These are phyloP conservation scores for Amaranthus hypochondriacus DNA, from an alignment of 148 eudicot genomes.

Conservation along the genomic window DNA sequence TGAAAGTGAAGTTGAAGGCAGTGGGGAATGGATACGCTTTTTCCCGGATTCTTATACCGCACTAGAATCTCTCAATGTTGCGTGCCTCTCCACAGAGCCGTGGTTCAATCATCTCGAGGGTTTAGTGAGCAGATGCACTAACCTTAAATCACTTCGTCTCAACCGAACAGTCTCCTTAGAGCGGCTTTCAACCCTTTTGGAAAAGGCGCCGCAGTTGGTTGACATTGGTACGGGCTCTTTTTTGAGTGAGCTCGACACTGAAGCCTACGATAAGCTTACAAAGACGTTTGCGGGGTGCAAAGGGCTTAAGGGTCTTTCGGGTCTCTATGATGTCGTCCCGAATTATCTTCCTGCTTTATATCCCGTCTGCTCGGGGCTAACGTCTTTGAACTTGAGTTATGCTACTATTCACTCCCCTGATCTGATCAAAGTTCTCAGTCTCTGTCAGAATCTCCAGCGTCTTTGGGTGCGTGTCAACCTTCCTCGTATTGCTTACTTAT, in stretches of 20 bases:
- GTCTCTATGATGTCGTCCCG: conserved; percentile 84
- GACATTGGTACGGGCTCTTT: conserved; percentile 82
- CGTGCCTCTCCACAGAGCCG: conserved; percentile 78
- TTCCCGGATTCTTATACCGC: conserved; percentile 78
- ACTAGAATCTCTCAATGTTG: conserved; percentile 70
- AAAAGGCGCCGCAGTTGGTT: conserved; percentile 68
- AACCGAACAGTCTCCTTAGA: conserved; percentile 82
- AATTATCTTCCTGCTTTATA: conserved; percentile 69
- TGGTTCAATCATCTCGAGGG: conserved; percentile 74
- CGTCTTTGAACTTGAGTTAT: conserved; percentile 81
- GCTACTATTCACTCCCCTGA: conserved; percentile 76
- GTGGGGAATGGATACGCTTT: conserved; percentile 88
- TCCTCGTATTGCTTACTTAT: not conserved
- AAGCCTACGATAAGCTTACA: conserved; percentile 47
- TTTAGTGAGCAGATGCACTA: conserved; percentile 64
- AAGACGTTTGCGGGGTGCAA: conserved; percentile 69
- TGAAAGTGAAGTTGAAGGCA: conserved; percentile 91
- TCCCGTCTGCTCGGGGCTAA: conserved; percentile 66
- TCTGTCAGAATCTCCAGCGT: conserved; percentile 67
- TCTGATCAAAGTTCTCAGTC: conserved; percentile 57
- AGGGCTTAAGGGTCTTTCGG: conserved; percentile 65
- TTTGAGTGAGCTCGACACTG: conserved; percentile 59
- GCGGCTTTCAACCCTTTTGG: conserved; percentile 52
- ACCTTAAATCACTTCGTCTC: conserved; percentile 68
- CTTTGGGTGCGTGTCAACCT: conserved; percentile 58